A percentile compares a stretch with the other conserved stretches of the same genome.
Conservation (phyloP, 345 rosid species). For the Angophora floribunda region DNA sequence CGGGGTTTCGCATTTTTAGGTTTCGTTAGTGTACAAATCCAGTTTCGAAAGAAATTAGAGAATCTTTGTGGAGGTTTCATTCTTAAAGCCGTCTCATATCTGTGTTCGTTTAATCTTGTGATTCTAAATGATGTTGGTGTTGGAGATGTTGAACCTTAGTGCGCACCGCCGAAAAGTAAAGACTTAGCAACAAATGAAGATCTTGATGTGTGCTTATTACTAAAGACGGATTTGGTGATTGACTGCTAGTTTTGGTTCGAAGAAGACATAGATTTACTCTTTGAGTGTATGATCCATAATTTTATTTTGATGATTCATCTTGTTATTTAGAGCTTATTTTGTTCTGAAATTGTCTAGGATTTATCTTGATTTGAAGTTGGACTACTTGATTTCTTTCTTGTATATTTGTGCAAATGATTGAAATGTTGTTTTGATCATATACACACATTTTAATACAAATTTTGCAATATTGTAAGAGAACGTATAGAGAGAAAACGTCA, state of each 20-base stretch:
- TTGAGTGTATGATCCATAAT: not conserved
- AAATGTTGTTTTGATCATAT: no score
- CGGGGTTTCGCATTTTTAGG: fast-evolving
- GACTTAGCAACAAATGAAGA: not conserved
- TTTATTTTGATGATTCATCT: not conserved
- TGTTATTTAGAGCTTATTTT: not conserved
- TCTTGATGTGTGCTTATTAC: not conserved
- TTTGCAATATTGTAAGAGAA: not conserved
- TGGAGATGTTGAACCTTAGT: not conserved
- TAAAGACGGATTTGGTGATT: not conserved
- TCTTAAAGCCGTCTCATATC: not conserved
- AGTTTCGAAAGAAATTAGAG: not conserved
- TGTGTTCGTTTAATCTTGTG: not conserved
- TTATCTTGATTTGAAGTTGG: no score
- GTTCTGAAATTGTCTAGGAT: no score
- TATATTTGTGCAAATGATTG: not conserved
- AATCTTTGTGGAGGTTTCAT: not conserved
- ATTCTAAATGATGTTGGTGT: not conserved
- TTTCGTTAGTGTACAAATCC: not conserved
- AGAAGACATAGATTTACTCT: not conserved
- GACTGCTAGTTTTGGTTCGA: not conserved
- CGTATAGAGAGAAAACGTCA: not conserved
- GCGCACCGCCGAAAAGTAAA: not conserved
- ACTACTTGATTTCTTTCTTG: not conserved
- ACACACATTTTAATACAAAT: not conserved